phyloP scores from a whole-genome alignment of 495 filamentous ascomycete species.

The Penicilliopsis zonata region DNA sequence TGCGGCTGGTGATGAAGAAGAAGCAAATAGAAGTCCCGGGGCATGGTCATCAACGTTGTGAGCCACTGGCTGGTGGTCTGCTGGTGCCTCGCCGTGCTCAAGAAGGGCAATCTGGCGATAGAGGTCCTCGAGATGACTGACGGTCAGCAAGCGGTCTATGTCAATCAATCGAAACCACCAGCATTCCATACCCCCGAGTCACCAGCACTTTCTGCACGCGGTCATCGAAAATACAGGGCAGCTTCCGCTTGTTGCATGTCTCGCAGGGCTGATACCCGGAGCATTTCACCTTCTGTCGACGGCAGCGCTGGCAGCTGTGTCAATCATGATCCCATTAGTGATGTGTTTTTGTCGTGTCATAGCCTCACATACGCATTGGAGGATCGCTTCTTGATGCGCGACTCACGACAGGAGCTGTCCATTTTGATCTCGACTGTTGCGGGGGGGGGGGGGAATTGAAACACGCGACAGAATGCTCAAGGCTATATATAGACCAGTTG shows the following conservation, averaged over 20 bases:
- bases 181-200: slow-evolving; percentile 18
- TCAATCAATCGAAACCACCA: neutral
- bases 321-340: slow-evolving; percentile 1
- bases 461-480: too few relatives aligned
- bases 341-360: neutral
- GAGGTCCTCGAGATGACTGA: slow-evolving; percentile 26
- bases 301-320: slow-evolving; percentile 28
- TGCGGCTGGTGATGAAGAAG: slow-evolving; percentile 3
- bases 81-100: too few relatives aligned
- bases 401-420: too few relatives aligned
- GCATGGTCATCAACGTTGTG: slow-evolving; percentile 10
- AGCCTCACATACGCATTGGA: slow-evolving; percentile 23
- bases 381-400: slow-evolving; percentile 22
- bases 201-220: slow-evolving; percentile 31
- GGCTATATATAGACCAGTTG: too few relatives aligned
- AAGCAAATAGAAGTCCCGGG: slow-evolving; percentile 5
- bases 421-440: too few relatives aligned
- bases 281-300: slow-evolving; percentile 35
- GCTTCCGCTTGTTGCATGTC: slow-evolving; percentile 29
- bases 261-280: slow-evolving; percentile 30
- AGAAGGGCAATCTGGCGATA: slow-evolving; percentile 18
- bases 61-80: too few relatives aligned
- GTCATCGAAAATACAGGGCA: slow-evolving; percentile 27
- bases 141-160: slow-evolving; percentile 2
- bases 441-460: too few relatives aligned